Evolutionary conservation across 1,284 basidiomycete species (phyloP), one percentile per base, ranked within the genome.

Genomic region (Leccinum solheimii): DNA sequence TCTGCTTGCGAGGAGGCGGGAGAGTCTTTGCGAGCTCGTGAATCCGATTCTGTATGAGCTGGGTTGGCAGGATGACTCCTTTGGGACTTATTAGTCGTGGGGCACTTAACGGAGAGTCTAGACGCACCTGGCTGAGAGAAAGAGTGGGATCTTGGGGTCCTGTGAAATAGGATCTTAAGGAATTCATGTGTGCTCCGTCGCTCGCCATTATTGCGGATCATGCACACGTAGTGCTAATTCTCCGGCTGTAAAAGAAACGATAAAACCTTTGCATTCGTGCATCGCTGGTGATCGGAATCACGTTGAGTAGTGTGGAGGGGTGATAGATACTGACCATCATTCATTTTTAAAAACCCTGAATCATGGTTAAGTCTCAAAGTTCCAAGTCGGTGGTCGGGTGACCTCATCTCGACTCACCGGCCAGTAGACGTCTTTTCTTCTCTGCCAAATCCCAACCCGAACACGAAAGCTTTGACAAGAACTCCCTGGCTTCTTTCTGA

Each of bases 1-100:
- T 95, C 78, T 95, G 92, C 72, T 93, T 94, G 60, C 91, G 80
- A 3, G 90, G 88, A 19, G 89, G 87, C 2, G 89, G 87, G 0
- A 90, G 80, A 0, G 86, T 83, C 78, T 89, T 90, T 57, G 87
- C 86, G 45, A 89, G 82, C 68, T 91, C 89, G 69, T 90, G 86
- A 56, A 90, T 87, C 74, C 90, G 87, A 68, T 85, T 87, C 78
- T 91, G 90, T 70, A 89, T 82, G 54, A 83, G 81, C 59, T 81
- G 83, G 10, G 81, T 83, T 38, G 87, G 83, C 56, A 89, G 79
- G 59, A 81, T 78, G 69, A 87, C 82, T 65, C 81, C 86, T 87
- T 69, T 16, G 64, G 72, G 69, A 67, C 34, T 36, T 36, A 13
- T 36, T 36, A 36, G 13, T 14, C 14, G 34, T 36, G 34, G 13